phyloP scores from a whole-genome alignment of 345 rosid genomes.

The Dimocarpus longan region DNA sequence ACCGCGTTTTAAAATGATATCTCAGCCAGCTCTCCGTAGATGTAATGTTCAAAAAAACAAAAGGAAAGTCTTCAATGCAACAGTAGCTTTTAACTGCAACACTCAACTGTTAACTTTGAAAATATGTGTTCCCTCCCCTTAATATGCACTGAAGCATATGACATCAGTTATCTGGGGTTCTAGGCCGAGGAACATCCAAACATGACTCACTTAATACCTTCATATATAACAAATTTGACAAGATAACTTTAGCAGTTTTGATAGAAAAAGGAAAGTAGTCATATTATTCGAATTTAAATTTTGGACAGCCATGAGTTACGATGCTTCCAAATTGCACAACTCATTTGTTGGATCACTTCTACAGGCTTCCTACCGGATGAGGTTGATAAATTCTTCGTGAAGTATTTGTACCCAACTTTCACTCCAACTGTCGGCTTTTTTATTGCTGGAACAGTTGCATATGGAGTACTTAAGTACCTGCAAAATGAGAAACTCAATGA shows the following conservation, averaged over 20 bases:
- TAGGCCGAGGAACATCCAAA: background rate
- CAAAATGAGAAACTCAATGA: constrained; percentile 73
- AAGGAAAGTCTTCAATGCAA: background rate
- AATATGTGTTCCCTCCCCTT: background rate
- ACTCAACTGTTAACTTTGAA: background rate
- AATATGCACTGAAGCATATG: background rate
- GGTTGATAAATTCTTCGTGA: constrained; percentile 77
- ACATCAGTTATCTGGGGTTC: background rate
- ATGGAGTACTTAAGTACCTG: constrained; percentile 78
- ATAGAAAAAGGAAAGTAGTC: background rate
- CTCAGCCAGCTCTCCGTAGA: too few relatives aligned
- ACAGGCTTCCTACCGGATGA: constrained; percentile 88
- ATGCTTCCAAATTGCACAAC: constrained; percentile 15
- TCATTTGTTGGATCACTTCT: constrained; percentile 16
- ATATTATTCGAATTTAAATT: background rate
- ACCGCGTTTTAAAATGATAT: too few relatives aligned
- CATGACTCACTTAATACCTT: background rate
- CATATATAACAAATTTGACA: background rate
- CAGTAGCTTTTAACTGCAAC: background rate
- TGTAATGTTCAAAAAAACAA: too few relatives aligned
- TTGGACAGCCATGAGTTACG: background rate
- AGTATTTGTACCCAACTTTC: constrained; percentile 82
- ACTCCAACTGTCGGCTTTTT: constrained; percentile 78
- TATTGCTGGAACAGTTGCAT: constrained; percentile 73
- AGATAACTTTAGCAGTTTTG: background rate